Evolutionary conservation across 2,329 filamentous ascomycete genomes (phyloP).

Genomic region (Ceratocystis cacaofunesta): DNA sequence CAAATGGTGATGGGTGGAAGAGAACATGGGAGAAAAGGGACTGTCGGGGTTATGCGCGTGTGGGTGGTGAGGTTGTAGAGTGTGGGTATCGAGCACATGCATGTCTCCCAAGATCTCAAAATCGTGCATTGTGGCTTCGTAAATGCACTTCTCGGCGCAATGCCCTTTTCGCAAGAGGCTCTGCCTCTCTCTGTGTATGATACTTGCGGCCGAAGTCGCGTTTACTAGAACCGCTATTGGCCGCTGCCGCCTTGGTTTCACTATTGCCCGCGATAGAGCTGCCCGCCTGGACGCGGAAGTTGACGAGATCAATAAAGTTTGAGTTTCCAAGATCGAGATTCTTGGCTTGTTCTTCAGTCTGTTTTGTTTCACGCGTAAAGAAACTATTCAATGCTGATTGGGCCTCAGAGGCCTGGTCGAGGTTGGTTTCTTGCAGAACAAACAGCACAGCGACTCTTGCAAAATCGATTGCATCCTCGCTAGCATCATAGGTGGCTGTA

Average conservation of each 20-base stretch:
- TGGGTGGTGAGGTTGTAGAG: neutral
- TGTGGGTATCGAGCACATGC: no score
- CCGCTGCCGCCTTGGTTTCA: conserved; percentile 4
- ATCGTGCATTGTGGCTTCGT: no score
- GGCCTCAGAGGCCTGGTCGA: conserved; percentile 37
- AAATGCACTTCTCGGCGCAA: no score
- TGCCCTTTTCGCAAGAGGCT: no score
- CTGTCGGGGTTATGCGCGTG: neutral
- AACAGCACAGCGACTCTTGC: conserved; percentile 47
- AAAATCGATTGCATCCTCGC: conserved; percentile 47
- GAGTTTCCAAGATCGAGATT: conserved; percentile 30
- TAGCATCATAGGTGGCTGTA: conserved; percentile 30
- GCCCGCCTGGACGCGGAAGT: conserved; percentile 23
- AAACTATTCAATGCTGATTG: conserved; percentile 41
- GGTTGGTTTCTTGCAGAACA: conserved; percentile 40
- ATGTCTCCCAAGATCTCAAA: no score
- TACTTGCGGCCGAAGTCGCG: neutral
- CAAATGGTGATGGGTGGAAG: neutral
- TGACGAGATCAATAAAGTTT: conserved; percentile 37
- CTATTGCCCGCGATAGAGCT: neutral
- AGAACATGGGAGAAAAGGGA: neutral
- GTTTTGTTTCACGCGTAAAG: conserved; percentile 30
- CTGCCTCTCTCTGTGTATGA: no score
- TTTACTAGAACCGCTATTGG: neutral
- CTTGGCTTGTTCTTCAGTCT: conserved; percentile 25